A percentile compares a stretch with the other conserved stretches of the same genome.
These are phyloP conservation scores for Pythium aphanidermatum DNA, from an alignment of 352 stramenopile genomes.

Conservation along the genomic window DNA sequence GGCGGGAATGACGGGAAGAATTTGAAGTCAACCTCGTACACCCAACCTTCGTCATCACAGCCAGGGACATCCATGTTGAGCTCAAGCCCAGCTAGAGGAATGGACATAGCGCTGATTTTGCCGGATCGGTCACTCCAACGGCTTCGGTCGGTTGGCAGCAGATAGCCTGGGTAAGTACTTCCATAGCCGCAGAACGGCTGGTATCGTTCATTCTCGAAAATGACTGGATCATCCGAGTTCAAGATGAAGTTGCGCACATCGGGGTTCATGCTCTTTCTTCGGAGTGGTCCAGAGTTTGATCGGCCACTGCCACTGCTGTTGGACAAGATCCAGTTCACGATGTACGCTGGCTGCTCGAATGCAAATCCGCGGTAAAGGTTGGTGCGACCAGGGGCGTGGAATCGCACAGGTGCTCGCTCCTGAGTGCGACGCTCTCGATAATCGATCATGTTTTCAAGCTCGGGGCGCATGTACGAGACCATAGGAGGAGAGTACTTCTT, in stretches of 20 bases:
- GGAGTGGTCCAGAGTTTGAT: conserved; percentile 23
- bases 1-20: conserved; percentile 57
- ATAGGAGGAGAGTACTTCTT: conserved; percentile 39
- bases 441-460: conserved; percentile 71
- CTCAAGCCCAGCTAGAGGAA: conserved; percentile 60
- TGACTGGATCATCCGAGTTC: conserved; percentile 60
- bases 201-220: conserved; percentile 86
- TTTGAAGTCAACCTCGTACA: conserved; percentile 83
- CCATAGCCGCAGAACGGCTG: conserved; percentile 81
- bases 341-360: conserved; percentile 69
- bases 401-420: conserved; percentile 39
- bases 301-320: conserved; percentile 9
- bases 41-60: conserved; percentile 75
- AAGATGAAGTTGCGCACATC: conserved; percentile 65
- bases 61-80: conserved; percentile 50
- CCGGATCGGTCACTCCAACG: conserved; percentile 82
- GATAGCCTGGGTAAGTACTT: conserved; percentile 72
- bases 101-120: conserved; percentile 61
- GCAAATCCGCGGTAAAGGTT: conserved; percentile 78
- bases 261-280: conserved; percentile 52
- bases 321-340: conserved; percentile 74
- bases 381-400: conserved; percentile 31
- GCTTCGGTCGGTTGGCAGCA: conserved; percentile 73
- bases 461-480: conserved; percentile 53
- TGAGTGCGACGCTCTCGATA: conserved; percentile 67